Base-by-base conservation (phyloP, 1,284 basidiomycete species). In the Jaminaea rosea region DNA sequence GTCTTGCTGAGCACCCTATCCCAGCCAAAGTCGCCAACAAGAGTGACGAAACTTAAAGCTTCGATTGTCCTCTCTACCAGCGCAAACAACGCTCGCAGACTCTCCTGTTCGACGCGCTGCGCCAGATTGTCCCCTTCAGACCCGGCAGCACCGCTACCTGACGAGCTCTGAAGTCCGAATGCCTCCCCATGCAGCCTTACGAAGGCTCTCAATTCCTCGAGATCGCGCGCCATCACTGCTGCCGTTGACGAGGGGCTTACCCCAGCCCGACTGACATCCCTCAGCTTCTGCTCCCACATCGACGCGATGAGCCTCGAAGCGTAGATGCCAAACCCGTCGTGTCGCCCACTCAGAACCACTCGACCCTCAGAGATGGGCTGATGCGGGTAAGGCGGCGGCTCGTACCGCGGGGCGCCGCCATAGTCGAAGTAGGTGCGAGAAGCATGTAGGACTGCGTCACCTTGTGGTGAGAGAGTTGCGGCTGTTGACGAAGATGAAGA, bases 311-410 rank as follows among this genome's bases (percentile, higher is more conserved):
- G 78, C 48, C 93, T 81, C 3, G 88, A 83, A 64, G 97, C 82
- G 72, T 90, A 92, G 28, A 93, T 76, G 0, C 86, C 86, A 34
- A 97, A 79, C 1, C 89, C 93, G 75, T 97, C 89, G 62, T 91
- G 82, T 47, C 90, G 81, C 32, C 88, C 86, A 63, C 88, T 91
- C 74, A 87, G 92, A 46, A 82, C 81, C 19, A 88, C 81, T 44
- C 81, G 84, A 28, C 85, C 85, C 48, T 84, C 58, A 31, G 37
- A 50, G 1, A 46, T 34, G 4, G 55, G 46, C 37, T 53, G 49
- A 17, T 51, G 31, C 19, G 58, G 58, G 39, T 50, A 49, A 11
- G 53, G 53, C 27, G 55, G 52, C 9, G 53, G 26, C 17, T 53
- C 55, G 26, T 44, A 55, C 9, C 54, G 26, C 2, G 60, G 59